Percentiles rank a stretch among this genome's conserved stretches.
These are phyloP conservation scores for Pestalotiopsis sp. DNA, from an alignment of 2,329 filamentous ascomycete species.

Conservation along the genomic window DNA sequence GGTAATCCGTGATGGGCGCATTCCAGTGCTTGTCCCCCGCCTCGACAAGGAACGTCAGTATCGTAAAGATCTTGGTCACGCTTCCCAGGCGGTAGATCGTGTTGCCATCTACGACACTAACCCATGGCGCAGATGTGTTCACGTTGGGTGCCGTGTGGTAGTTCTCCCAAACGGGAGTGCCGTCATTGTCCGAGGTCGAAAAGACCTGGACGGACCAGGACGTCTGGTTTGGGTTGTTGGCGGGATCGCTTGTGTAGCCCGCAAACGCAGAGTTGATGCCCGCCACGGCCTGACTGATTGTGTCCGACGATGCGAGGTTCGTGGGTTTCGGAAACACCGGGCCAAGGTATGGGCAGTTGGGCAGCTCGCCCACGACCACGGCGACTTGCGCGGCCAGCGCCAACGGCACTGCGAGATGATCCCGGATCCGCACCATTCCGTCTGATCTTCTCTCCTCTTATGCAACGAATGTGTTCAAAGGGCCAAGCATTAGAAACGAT, in stretches of 20 bases:
- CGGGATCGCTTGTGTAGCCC: slow-evolving; percentile 27
- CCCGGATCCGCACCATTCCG: neutral
- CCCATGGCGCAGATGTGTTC: slow-evolving; percentile 16
- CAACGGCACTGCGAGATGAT: neutral
- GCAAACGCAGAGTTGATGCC: slow-evolving; percentile 33
- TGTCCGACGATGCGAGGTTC: slow-evolving; percentile 28
- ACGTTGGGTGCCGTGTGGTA: slow-evolving; percentile 29
- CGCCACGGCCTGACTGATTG: slow-evolving; percentile 30
- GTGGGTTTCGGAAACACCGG: slow-evolving; percentile 35
- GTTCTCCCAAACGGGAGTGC: slow-evolving; percentile 29
- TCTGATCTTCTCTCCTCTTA: neutral
- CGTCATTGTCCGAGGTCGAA: slow-evolving; percentile 25
- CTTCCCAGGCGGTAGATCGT: slow-evolving; percentile 33
- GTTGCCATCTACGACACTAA: slow-evolving; percentile 26
- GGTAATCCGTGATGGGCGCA: slow-evolving; percentile 28
- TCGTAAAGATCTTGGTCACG: slow-evolving; percentile 34
- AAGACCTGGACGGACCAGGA: slow-evolving; percentile 38
- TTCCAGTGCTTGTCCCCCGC: slow-evolving; percentile 31
- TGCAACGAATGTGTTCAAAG: neutral
- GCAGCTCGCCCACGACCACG: neutral
- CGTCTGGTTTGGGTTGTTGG: slow-evolving; percentile 31
- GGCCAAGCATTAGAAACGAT: neutral
- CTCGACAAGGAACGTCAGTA: slow-evolving; percentile 30
- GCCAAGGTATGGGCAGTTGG: slow-evolving; percentile 37
- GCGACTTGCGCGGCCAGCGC: neutral